These are phyloP conservation scores for Alternaria novae-zelandiae DNA, from an alignment of 2,329 filamentous ascomycete species.

Conservation along the genomic window DNA sequence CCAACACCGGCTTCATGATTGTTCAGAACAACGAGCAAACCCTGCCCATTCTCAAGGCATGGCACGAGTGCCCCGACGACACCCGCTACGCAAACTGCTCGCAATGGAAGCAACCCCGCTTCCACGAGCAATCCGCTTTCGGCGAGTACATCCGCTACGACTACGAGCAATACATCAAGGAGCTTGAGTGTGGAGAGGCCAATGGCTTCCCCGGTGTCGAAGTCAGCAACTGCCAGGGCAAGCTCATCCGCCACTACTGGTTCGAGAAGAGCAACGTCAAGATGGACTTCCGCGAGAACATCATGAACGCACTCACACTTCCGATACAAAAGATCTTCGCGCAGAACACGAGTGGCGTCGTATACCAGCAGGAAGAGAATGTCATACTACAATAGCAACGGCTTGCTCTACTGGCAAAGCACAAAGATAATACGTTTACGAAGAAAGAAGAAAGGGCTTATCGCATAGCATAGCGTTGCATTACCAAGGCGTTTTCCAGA, in stretches of 20 bases:
- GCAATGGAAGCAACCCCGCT: slow-evolving; percentile 46
- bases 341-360: slow-evolving; percentile 35
- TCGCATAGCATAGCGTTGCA: slow-evolving; percentile 33
- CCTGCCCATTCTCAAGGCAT: slow-evolving; percentile 58
- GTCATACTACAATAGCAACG: slow-evolving; percentile 23
- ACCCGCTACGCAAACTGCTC: slow-evolving; percentile 46
- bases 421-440: background rate
- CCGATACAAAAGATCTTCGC: slow-evolving; percentile 45
- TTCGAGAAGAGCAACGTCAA: slow-evolving; percentile 46
- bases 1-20: slow-evolving; percentile 62
- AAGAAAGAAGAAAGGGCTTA: slow-evolving; percentile 6
- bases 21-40: slow-evolving; percentile 59
- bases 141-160: slow-evolving; percentile 50
- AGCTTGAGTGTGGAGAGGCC: slow-evolving; percentile 47
- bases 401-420: background rate
- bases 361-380: slow-evolving; percentile 39
- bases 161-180: slow-evolving; percentile 46
- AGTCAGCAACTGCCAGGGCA: slow-evolving; percentile 45
- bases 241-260: slow-evolving; percentile 48
- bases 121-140: slow-evolving; percentile 50
- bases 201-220: slow-evolving; percentile 48
- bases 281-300: slow-evolving; percentile 42
- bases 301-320: slow-evolving; percentile 47
- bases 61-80: slow-evolving; percentile 52
- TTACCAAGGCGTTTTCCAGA: slow-evolving; percentile 26